Base-by-base conservation (phyloP, 345 rosid species). In the Linum usitatissimum region DNA sequence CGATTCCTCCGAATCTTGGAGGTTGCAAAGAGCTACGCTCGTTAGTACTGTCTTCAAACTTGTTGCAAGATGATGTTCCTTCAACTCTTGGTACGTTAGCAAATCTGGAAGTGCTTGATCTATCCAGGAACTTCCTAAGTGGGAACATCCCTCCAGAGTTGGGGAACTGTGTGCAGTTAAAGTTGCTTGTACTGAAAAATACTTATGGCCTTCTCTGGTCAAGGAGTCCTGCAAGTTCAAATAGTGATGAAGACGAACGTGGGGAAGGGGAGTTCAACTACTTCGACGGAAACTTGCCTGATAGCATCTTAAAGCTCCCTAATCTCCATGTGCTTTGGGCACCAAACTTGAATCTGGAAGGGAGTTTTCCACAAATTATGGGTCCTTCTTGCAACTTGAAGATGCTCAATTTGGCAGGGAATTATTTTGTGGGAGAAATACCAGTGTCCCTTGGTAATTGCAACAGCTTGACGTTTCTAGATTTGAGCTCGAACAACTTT, bases 401-500 rank as follows among this genome's bases (percentile, higher is more conserved):
- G 79, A 76, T 80, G 71, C 69, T 80, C 62, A 80, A 77, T 65
- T 64, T 77, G 64, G 79, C 81, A 0, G 74, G 72, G 20, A 80
- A 80, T 72, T 77, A 49, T 64, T 70, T 80, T 38, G 59, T 65
- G 2, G 84, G 81, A 53, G 67, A 63, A 38, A 55, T 80, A 9
- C 79, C 84, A 1, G 55, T 10, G 4, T 62, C 73, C 1, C 63
- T 80, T 39, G 60, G 71, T 60, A 65, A 54, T 60, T 70, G 79
- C 63, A 72, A 68, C 53, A 63, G 75, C 71, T 70, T 80, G 55
- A 67, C 65, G 66, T 80, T 80, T 70, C 76, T 80, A 20, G 79
- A 80, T 64, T 66, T 80, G 71, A 80, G 81, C 74, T 77, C 79
- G 20, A 80, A 77, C 62, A 75, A 77, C 67, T 68, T 80, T 66